Base-by-base conservation (phyloP, 805 yeast genomes). In the Nakazawaea anatomiae region DNA sequence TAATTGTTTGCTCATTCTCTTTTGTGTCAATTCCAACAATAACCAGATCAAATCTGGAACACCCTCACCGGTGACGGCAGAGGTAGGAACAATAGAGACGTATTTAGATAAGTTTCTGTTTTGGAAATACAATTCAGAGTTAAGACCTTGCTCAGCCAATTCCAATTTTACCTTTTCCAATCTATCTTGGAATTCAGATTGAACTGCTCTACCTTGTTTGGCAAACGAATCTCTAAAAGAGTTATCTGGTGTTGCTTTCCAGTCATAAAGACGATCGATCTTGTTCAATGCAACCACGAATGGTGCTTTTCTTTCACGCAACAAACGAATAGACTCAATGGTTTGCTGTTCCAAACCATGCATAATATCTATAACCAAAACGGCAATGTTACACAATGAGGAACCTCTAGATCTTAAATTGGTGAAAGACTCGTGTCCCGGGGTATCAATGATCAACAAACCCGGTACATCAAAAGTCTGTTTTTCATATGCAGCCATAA, bases 21-120 rank as follows among this genome's bases (percentile, higher is more conserved):
- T 87, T 74, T 94, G 98, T 12, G 99, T 94, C 63, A 94, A 80
- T 71, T 94, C 98, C 61, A 94, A 79, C 65, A 94, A 76, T 69
- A 94, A 79, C 92, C 97, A 90, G 65, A 94, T 81, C 74, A 94
- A 79, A 82, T 94, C 99, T 47, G 99, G 99, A 61, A 94, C 95
- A 87, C 99, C 99, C 74, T 94, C 99, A 69, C 99, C 99, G 11
- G 97, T 91, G 43, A 91, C 95, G 51, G 99, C 99, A 55, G 98
- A 92, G 18, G 99, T 94, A 60, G 99, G 99, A 43, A 94, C 96
- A 61, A 94, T 87, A 38, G 97, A 90, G 51, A 94, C 99, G 64
- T 85, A 89, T 68, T 90, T 89, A 51, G 97, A 74, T 79, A 92
- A 74, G 74, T 92, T 94, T 70, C 86, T 87, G 80, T 94, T 94